phyloP scores from a whole-genome alignment of 2,329 filamentous ascomycete genomes.

The Beauveria caledonica region DNA sequence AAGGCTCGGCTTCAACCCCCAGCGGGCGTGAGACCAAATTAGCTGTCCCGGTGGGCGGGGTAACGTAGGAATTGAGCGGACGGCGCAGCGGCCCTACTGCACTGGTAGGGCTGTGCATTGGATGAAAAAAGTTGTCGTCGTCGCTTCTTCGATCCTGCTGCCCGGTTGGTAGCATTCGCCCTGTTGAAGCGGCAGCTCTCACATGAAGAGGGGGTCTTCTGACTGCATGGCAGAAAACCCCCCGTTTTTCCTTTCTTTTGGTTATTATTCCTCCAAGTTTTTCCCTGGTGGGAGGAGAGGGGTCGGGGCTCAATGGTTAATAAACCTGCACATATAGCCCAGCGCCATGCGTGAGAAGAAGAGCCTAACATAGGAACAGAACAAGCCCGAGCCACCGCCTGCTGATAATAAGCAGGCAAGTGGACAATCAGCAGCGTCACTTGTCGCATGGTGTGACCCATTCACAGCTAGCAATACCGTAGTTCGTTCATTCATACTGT shows the following conservation, averaged over 20 bases:
- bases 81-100: not conserved
- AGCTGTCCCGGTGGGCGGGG: not conserved
- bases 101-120: constrained; percentile 1
- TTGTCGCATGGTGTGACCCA: constrained; percentile 1
- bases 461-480: not conserved
- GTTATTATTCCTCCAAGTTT: too few relatives aligned
- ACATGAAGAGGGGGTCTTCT: not conserved
- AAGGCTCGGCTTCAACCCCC: not conserved
- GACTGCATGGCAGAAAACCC: too few relatives aligned
- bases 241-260: too few relatives aligned
- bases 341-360: constrained; percentile 3
- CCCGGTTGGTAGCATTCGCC: constrained; percentile 4
- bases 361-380: not conserved
- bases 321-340: constrained; percentile 2
- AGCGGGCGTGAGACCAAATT: constrained; percentile 3
- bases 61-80: not conserved
- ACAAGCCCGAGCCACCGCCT: not conserved
- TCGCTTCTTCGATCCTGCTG: not conserved
- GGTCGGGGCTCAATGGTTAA: not conserved
- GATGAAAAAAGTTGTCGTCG: not conserved
- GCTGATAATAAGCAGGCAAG: not conserved
- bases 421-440: not conserved
- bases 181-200: not conserved
- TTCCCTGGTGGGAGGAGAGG: too few relatives aligned
- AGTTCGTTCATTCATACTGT: constrained; percentile 1